Evolutionary conservation across 1,284 basidiomycete species (phyloP), one percentile per base, ranked within the genome.

Genomic region (Microbotryum intermedium): DNA sequence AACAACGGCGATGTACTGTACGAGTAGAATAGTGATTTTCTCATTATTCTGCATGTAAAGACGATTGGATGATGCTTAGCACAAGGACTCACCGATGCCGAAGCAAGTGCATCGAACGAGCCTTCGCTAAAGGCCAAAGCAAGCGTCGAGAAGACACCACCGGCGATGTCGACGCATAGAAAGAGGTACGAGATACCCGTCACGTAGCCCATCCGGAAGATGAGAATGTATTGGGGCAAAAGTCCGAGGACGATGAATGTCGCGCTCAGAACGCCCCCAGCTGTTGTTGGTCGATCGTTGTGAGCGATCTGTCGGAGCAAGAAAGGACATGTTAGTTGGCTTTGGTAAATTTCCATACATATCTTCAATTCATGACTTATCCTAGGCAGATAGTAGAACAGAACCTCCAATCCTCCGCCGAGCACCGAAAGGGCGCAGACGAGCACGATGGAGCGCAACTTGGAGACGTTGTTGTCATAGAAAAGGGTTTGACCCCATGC

Each of bases 101-200:
- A 52, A 16, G 61, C 58, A 43, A 63, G 30, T 11, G 48, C 34
- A 48, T 63, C 61, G 49, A 63, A 63, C 2, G 39, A 21, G 1
- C 53, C 53, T 4, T 45, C 39, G 7, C 50, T 43, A 26, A 56
- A 63, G n/a, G 54, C 51, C 50, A 63, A 51, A 13, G 46, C 45
- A 16, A 63, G 55, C 25, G 51, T 23, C 18, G 58, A 60, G 43
- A 59, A 63, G 34, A 63, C 55, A 2, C 58, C 61, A 25, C 61
- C 61, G 30, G 50, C 20, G 29, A 60, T 30, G 55, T 63, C 61
- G 51, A 63, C 58, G 20, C 25, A 7, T 50, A 63, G 58, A 47
- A 63, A 63, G 42, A 63, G n/a, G 42, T 57, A 57, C 7, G 50
- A 53, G 51, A 63, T 54, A 9, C 61, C 61, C 47, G 57, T 50